Evolutionary conservation across 371 early-diverging fungal genomes (phyloP).

Genomic region (Dichotomocladium elegans): DNA sequence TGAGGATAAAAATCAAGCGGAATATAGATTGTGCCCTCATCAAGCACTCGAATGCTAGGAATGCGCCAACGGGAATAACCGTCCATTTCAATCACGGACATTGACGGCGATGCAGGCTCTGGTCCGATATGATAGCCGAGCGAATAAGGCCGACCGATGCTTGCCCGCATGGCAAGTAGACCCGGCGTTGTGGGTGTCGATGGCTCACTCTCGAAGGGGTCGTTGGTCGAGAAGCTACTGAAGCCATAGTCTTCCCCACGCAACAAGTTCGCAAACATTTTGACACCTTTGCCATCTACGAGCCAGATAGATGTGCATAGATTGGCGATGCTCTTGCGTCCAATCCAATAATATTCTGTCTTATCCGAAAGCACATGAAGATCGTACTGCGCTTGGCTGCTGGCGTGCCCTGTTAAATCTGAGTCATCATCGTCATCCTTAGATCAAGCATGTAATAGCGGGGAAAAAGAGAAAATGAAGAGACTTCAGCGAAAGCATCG

Average conservation of each 20-base stretch:
- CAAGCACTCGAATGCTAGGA: slow-evolving; percentile 24
- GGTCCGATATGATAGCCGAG: slow-evolving; percentile 30
- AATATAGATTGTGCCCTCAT: slow-evolving; percentile 43
- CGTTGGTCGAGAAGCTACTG: slow-evolving; percentile 19
- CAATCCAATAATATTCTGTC: slow-evolving; percentile 74
- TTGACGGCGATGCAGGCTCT: slow-evolving; percentile 24
- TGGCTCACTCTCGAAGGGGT: slow-evolving; percentile 28
- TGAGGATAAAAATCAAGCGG: slow-evolving; percentile 80
- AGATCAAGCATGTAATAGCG: background rate
- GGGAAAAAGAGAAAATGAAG: no score
- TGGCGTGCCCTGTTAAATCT: slow-evolving; percentile 14
- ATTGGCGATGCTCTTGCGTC: slow-evolving; percentile 50
- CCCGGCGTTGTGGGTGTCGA: slow-evolving; percentile 37
- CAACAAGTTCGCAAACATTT: slow-evolving; percentile 53
- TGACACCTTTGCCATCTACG: slow-evolving; percentile 64
- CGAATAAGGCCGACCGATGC: slow-evolving; percentile 34
- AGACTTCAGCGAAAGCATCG: no score
- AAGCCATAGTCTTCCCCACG: slow-evolving; percentile 31
- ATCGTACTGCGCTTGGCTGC: slow-evolving; percentile 46
- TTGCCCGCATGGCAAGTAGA: slow-evolving; percentile 16
- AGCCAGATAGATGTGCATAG: slow-evolving; percentile 72
- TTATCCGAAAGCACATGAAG: slow-evolving; percentile 56
- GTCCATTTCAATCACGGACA: slow-evolving; percentile 20
- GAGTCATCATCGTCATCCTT: slow-evolving; percentile 31
- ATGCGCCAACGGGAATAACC: slow-evolving; percentile 36